Evolutionary conservation across 331 rosid species (phyloP).

Genomic region (Spiraea crenata): DNA sequence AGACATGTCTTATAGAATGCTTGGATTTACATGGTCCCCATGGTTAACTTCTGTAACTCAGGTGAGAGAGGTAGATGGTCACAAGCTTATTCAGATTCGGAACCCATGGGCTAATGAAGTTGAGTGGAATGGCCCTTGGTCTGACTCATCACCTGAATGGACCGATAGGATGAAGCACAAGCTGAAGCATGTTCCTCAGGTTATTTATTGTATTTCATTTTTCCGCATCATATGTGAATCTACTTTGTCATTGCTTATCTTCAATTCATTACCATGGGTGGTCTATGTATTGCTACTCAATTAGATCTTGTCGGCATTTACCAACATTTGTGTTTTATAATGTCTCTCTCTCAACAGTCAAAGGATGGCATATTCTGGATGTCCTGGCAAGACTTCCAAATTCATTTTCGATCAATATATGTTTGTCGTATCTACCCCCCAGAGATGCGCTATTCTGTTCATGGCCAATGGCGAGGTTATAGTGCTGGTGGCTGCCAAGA

Average conservation of each 20-base stretch:
- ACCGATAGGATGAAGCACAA: constrained; percentile 97
- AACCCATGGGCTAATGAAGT: constrained; percentile 99
- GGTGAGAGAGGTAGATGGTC: constrained; percentile 97
- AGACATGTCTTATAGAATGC: background rate
- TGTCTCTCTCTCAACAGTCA: constrained; percentile 50
- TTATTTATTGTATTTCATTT: constrained; percentile 19
- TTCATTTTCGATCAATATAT: constrained; percentile 96
- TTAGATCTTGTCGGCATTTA: background rate
- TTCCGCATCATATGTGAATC: constrained; percentile 6
- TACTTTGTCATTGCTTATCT: background rate
- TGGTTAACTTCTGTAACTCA: constrained; percentile 25
- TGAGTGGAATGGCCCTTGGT: constrained; percentile 99
- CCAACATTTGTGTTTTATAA: background rate
- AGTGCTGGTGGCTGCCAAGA: constrained; percentile 99
- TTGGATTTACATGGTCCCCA: constrained; percentile 16
- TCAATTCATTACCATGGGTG: background rate
- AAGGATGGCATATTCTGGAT: constrained; percentile 99
- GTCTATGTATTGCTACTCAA: background rate
- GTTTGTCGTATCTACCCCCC: constrained; percentile 92
- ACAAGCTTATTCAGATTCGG: constrained; percentile 96
- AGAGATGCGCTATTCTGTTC: constrained; percentile 94
- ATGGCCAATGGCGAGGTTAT: constrained; percentile 97
- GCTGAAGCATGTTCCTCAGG: constrained; percentile 91
- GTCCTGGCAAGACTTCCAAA: constrained; percentile 99
- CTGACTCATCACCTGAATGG: constrained; percentile 94